Base-by-base conservation (phyloP, 2,329 filamentous ascomycete genomes). In the Epichloe aotearoae region DNA sequence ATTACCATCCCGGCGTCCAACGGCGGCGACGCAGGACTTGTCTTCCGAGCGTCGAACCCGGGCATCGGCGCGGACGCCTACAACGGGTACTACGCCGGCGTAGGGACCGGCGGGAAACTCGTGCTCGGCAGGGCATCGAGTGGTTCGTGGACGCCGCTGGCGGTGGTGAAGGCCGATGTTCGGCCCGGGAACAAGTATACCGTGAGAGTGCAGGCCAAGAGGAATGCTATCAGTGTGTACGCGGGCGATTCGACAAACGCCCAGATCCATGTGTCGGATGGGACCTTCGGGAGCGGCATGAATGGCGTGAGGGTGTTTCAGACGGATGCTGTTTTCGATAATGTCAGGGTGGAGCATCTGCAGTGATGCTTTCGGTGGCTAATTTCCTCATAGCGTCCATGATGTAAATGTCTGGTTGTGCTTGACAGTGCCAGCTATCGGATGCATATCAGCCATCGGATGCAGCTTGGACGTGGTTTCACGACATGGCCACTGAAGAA, bases 51-150 rank as follows among this genome's bases (percentile, higher is more conserved):
- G 23, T 26, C 23, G 23, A 26, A 26, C 7, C 23, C 23, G 23
- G 23, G 23, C 23, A 26, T 7, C 23, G 23, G 23, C 23, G 23
- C 23, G 23, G 23, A 26, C 23, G 23, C 23, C 23, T 26, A 26
- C 23, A 5, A 26, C 23, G 23, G 23, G 23, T 26, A 26, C 23
- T 26, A 26, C 23, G 23, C 23, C 23, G 23, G 23, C 23, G 23
- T 64, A 26, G 62, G 65, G 38, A 57, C 58, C 5, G n/a, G 43
- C 0, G 61, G 61, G 7, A 52, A 47, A 14, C 54, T 64, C 7
- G 39, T 58, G 1, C 53, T 68, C 3, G 58, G 61, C 19, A 57
- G 50, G 12, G 52, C 49, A 14, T 40, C 55, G 10, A 26, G 41
- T 1, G 50, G 52, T 1, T 42, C 45, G 33, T 55, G 53, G 43